A percentile compares a stretch with the other conserved stretches of the same genome.
Conservation (phyloP, 2,329 filamentous ascomycete genomes). For the Neocatenulostroma microsporum region DNA sequence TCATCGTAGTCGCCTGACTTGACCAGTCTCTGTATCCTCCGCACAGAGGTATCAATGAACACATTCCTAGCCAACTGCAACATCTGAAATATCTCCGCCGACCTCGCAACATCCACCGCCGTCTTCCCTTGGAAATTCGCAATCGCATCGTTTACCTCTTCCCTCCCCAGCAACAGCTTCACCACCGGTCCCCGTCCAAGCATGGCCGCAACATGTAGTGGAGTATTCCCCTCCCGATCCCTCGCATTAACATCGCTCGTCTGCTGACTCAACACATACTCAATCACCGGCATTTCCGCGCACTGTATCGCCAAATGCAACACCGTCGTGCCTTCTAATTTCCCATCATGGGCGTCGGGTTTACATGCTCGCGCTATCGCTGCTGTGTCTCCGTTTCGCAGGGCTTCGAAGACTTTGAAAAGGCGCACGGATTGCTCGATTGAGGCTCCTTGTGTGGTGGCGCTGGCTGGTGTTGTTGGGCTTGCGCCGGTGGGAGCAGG, state of each 20-base stretch:
- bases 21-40: constrained; percentile 75
- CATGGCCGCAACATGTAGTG: constrained; percentile 76
- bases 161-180: constrained; percentile 71
- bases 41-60: constrained; percentile 79
- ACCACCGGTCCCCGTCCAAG: constrained; percentile 77
- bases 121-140: constrained; percentile 77
- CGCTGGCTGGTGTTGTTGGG: constrained; percentile 16
- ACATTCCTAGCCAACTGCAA: constrained; percentile 83
- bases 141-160: constrained; percentile 79
- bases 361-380: constrained; percentile 81
- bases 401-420: constrained; percentile 86
- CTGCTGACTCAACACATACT: constrained; percentile 74
- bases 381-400: constrained; percentile 82
- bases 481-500: constrained; percentile 13
- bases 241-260: constrained; percentile 69
- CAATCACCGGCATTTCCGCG: constrained; percentile 83
- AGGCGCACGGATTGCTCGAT: constrained; percentile 92
- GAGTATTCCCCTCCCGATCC: constrained; percentile 90
- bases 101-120: constrained; percentile 80
- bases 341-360: constrained; percentile 32
- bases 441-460: constrained; percentile 34
- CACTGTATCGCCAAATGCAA: constrained; percentile 93
- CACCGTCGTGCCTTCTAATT: constrained; percentile 72
- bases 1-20: constrained; percentile 64
- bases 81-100: constrained; percentile 90